Evolutionary conservation across 2,329 filamentous ascomycete species (phyloP).

Genomic region (Talaromyces sp.): DNA sequence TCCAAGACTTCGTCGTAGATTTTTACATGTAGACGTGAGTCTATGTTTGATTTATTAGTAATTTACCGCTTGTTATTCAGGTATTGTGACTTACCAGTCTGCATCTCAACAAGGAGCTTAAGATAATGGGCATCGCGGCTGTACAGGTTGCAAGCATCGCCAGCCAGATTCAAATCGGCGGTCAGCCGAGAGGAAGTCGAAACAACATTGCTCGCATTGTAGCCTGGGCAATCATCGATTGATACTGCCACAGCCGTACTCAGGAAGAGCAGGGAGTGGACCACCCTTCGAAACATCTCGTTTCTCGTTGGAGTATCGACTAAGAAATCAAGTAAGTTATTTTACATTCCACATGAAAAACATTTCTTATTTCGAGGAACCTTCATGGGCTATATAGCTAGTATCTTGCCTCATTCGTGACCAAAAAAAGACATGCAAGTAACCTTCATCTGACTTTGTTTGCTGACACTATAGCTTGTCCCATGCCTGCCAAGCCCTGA

Average conservation of each 20-base stretch:
- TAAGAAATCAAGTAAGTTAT: too few species aligned
- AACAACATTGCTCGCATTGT: slow-evolving; percentile 31
- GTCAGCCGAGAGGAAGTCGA: slow-evolving; percentile 30
- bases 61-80: slow-evolving; percentile 25
- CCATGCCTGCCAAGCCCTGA: too few species aligned
- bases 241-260: background rate
- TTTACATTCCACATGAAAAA: too few species aligned
- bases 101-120: slow-evolving; percentile 57
- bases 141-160: slow-evolving; percentile 58
- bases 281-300: too few species aligned
- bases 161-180: slow-evolving; percentile 66
- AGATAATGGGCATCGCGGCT: slow-evolving; percentile 54
- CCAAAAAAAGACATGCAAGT: too few species aligned
- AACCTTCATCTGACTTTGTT: too few species aligned
- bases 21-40: slow-evolving; percentile 62
- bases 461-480: too few species aligned
- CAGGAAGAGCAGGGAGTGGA: too few species aligned
- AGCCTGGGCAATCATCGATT: slow-evolving; percentile 30
- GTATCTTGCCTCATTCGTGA: too few species aligned
- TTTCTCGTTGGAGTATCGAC: too few species aligned
- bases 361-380: too few species aligned
- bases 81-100: slow-evolving; percentile 24
- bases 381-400: too few species aligned
- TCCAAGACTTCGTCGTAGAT: slow-evolving; percentile 66
- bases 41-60: background rate